These are phyloP conservation scores for Suhomyces choctaworum DNA, from an alignment of 1,139 yeast genomes.

Conservation along the genomic window DNA sequence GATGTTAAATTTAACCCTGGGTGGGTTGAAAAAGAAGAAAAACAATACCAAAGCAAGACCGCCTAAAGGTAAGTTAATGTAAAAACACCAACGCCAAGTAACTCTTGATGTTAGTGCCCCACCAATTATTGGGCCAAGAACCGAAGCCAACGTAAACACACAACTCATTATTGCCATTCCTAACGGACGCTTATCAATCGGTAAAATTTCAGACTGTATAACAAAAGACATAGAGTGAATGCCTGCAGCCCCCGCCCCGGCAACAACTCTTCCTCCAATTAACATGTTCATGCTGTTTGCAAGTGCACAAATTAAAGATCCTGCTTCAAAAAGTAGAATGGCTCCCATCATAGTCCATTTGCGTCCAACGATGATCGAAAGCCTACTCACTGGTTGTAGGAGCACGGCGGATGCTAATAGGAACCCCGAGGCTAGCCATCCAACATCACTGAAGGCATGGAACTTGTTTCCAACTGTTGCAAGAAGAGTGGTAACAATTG, in stretches of 20 bases:
- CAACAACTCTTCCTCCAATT: constrained; percentile 39
- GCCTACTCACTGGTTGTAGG: constrained; percentile 39
- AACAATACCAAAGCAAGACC: constrained; percentile 53
- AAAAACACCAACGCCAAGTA: constrained; percentile 79
- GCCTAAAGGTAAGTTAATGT: constrained; percentile 67
- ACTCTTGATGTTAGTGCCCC: constrained; percentile 38
- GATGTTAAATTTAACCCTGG: constrained; percentile 41
- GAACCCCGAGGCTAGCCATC: constrained; percentile 30
- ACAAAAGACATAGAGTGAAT: constrained; percentile 28
- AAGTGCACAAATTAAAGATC: constrained; percentile 39
- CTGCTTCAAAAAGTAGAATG: constrained; percentile 24
- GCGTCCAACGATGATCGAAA: constrained; percentile 24
- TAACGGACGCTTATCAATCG: constrained; percentile 27
- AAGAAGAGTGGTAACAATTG: constrained; percentile 39
- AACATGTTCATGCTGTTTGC: constrained; percentile 33
- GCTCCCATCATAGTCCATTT: constrained; percentile 22
- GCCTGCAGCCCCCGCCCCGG: constrained; percentile 39
- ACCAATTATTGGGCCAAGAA: constrained; percentile 26
- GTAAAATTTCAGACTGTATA: constrained; percentile 29
- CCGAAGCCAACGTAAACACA: constrained; percentile 24
- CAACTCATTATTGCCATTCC: constrained; percentile 22
- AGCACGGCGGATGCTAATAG: constrained; percentile 33
- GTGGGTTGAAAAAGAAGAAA: constrained; percentile 53
- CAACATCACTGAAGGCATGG: constrained; percentile 24
- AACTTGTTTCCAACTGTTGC: constrained; percentile 39